phyloP scores from a whole-genome alignment of 768 basidiomycete species.

The Imleria badia region DNA sequence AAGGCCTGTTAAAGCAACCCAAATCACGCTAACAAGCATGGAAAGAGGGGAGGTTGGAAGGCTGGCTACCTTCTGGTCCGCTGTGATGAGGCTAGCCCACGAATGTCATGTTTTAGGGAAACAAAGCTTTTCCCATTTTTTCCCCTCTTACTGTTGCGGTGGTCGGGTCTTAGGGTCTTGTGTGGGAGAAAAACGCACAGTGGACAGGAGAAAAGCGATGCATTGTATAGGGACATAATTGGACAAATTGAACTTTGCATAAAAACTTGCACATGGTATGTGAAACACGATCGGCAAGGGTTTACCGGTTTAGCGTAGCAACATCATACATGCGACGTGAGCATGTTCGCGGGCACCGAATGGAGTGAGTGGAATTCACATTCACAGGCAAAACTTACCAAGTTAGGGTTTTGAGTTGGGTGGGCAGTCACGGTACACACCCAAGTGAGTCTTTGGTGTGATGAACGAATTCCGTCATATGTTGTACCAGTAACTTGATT shows the following conservation, averaged over 20 bases:
- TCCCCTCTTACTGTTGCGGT: background rate
- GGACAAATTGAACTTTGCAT: slow-evolving; percentile 6
- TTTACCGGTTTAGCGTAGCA: background rate
- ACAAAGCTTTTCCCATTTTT: background rate
- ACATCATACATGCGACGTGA: background rate
- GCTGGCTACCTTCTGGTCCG: slow-evolving; percentile 3
- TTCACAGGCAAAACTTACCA: too few species aligned
- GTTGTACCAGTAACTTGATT: too few species aligned
- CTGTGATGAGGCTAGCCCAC: background rate
- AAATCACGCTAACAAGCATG: slow-evolving; percentile 2
- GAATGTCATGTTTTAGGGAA: background rate
- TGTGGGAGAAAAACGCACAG: background rate
- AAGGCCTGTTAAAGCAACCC: background rate
- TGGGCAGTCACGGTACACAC: too few species aligned
- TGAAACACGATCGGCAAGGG: background rate
- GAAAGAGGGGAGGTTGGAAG: background rate
- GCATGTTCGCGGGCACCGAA: background rate
- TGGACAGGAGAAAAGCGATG: background rate
- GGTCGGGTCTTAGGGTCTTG: background rate
- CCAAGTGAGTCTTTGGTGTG: too few species aligned
- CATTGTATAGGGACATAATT: background rate
- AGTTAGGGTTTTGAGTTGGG: background rate
- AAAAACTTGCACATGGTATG: background rate
- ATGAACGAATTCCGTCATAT: too few species aligned
- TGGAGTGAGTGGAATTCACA: background rate